These are phyloP conservation scores for Iris macrosiphon DNA, from an alignment of 106 monocot genomes.

Conservation along the genomic window DNA sequence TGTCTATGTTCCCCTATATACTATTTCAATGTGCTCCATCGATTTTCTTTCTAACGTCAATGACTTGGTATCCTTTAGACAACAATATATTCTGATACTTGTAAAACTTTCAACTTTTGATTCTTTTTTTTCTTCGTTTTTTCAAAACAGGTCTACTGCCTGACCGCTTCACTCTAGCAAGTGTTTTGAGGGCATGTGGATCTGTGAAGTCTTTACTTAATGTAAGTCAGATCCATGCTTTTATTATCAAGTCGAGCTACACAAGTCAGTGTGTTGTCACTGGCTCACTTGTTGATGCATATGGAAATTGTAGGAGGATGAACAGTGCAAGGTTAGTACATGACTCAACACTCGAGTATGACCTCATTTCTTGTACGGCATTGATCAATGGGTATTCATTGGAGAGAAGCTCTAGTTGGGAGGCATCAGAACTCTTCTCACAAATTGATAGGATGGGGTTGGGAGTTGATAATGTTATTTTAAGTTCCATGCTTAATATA, in stretches of 20 bases:
- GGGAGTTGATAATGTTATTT: conserved; percentile 50
- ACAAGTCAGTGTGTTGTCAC: conserved; percentile 22
- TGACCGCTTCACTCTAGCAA: conserved; percentile 69
- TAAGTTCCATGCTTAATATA: conserved; percentile 53
- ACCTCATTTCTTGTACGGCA: conserved; percentile 69
- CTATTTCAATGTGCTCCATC: too few relatives aligned
- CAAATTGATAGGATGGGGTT: conserved; percentile 26
- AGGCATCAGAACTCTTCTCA: conserved; percentile 49
- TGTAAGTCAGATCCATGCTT: conserved; percentile 46
- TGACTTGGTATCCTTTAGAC: too few relatives aligned
- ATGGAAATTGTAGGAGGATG: conserved; percentile 67
- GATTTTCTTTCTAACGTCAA: too few relatives aligned
- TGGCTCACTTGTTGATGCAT: conserved; percentile 77
- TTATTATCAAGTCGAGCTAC: conserved; percentile 44
- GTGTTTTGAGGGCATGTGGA: conserved; percentile 44
- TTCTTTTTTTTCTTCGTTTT: background rate
- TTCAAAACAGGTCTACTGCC: conserved; percentile 42
- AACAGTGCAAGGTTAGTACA: conserved; percentile 41
- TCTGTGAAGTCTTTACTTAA: conserved; percentile 5
- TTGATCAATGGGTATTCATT: conserved; percentile 59
- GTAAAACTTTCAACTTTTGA: background rate
- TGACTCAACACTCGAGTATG: conserved; percentile 38
- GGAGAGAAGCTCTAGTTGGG: conserved; percentile 19
- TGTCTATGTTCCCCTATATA: too few relatives aligned
- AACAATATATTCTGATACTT: too few relatives aligned